These are phyloP conservation scores for Suhomyces sp. DNA, from an alignment of 805 yeast species.

Conservation along the genomic window DNA sequence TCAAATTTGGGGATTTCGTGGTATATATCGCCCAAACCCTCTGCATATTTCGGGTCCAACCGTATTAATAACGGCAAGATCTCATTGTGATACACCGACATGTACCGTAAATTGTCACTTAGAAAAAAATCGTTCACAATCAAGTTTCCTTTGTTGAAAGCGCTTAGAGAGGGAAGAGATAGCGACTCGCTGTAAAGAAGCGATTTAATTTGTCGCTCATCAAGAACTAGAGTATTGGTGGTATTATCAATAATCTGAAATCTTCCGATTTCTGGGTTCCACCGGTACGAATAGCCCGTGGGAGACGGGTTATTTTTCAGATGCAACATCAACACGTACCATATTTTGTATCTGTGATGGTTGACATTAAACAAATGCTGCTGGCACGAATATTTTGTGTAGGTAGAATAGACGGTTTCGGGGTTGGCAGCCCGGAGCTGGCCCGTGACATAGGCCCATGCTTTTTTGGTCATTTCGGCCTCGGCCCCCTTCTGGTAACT, in stretches of 20 bases:
- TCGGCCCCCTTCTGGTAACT: slow-evolving; percentile 29
- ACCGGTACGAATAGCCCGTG: slow-evolving; percentile 28
- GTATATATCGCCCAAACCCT: slow-evolving; percentile 30
- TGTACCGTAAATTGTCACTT: slow-evolving; percentile 31
- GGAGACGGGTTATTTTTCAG: slow-evolving; percentile 18
- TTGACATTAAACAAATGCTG: slow-evolving; percentile 37
- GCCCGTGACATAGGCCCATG: slow-evolving; percentile 37
- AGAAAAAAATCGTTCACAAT: slow-evolving; percentile 37
- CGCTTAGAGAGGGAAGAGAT: slow-evolving; percentile 26
- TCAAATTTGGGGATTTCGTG: slow-evolving; percentile 33
- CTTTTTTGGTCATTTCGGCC: slow-evolving; percentile 34
- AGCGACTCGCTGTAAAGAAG: slow-evolving; percentile 30
- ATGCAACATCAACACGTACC: slow-evolving; percentile 34
- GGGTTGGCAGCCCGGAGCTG: slow-evolving; percentile 37
- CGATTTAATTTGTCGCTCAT: slow-evolving; percentile 30
- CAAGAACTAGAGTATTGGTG: slow-evolving; percentile 22
- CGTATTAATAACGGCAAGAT: slow-evolving; percentile 29
- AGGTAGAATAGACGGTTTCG: slow-evolving; percentile 38
- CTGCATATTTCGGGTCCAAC: slow-evolving; percentile 25
- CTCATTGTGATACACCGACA: slow-evolving; percentile 38
- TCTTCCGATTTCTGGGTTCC: slow-evolving; percentile 35
- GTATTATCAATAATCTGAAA: slow-evolving; percentile 31
- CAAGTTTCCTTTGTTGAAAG: slow-evolving; percentile 32
- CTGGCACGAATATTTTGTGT: slow-evolving; percentile 38
- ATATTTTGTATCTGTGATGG: slow-evolving; percentile 34